Evolutionary conservation across 2,329 filamentous ascomycete genomes (phyloP).

Genomic region (Cordyceps tenuipes): DNA sequence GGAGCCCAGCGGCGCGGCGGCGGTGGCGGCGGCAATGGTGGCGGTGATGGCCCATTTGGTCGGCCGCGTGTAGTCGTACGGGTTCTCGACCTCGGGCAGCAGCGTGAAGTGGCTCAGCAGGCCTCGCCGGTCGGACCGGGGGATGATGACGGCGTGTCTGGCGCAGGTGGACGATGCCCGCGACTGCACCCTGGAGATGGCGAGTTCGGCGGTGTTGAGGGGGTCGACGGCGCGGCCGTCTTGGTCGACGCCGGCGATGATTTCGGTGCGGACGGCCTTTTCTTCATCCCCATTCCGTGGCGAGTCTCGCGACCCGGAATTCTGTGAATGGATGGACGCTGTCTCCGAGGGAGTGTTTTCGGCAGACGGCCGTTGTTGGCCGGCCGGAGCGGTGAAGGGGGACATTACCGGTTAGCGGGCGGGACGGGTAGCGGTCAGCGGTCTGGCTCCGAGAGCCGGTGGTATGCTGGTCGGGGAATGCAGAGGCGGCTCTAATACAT

Average conservation of each 20-base stretch:
- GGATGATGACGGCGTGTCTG: constrained; percentile 27
- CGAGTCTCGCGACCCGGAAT: neutral
- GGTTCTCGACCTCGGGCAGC: constrained; percentile 70
- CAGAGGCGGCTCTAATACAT: neutral
- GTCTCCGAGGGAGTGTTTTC: neutral
- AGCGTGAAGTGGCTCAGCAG: constrained; percentile 62
- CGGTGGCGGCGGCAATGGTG: constrained; percentile 67
- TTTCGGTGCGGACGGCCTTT: neutral
- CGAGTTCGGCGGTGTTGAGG: neutral
- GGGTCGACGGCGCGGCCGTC: neutral
- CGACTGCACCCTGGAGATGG: constrained; percentile 1
- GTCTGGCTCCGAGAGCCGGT: neutral
- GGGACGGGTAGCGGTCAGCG: neutral
- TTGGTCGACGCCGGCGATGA: neutral
- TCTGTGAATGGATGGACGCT: neutral
- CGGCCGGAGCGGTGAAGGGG: neutral
- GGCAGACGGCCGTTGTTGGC: no score
- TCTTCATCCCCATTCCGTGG: neutral
- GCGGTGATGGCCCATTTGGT: constrained; percentile 82
- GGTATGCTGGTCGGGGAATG: neutral
- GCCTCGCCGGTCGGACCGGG: constrained; percentile 52
- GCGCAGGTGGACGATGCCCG: constrained; percentile 1
- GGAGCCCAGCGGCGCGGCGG: constrained; percentile 74
- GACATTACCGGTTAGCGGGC: neutral
- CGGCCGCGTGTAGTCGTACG: constrained; percentile 61